Evolutionary conservation across 305 asterid species (phyloP).

Genomic region (Fraxinus xanthoxyloides): DNA sequence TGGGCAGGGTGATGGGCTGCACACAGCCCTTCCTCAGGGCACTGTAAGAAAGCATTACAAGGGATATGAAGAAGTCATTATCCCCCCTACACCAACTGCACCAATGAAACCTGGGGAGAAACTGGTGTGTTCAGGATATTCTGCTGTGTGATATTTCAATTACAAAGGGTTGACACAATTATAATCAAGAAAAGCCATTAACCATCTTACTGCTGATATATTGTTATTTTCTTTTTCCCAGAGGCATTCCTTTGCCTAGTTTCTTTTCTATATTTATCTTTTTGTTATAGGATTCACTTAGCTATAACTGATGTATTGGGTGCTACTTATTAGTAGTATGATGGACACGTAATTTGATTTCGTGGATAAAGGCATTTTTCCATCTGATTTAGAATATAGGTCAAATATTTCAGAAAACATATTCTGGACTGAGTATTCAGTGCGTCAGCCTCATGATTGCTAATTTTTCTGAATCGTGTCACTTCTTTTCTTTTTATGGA

Average conservation of each 20-base stretch:
- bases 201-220: conserved; percentile 4
- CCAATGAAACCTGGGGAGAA: conserved; percentile 95
- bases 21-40: conserved; percentile 90
- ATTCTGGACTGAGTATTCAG: background rate
- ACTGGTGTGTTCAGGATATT: conserved; percentile 51
- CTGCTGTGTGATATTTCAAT: conserved; percentile 13
- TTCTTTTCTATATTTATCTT: background rate
- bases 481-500: background rate
- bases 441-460: background rate
- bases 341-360: background rate
- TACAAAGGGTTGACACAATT: conserved; percentile 18
- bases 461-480: background rate
- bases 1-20: conserved; percentile 79
- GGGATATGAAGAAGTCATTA: conserved; percentile 90
- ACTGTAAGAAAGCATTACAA: conserved; percentile 71
- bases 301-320: background rate
- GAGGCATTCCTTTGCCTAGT: conserved; percentile 2
- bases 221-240: conserved; percentile 8
- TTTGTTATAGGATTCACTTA: background rate
- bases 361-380: background rate
- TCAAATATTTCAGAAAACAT: background rate
- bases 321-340: background rate
- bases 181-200: background rate
- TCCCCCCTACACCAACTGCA: conserved; percentile 91
- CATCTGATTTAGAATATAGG: background rate